These are phyloP conservation scores for Penicillium angulare DNA, from an alignment of 495 filamentous ascomycete species.

Conservation along the genomic window DNA sequence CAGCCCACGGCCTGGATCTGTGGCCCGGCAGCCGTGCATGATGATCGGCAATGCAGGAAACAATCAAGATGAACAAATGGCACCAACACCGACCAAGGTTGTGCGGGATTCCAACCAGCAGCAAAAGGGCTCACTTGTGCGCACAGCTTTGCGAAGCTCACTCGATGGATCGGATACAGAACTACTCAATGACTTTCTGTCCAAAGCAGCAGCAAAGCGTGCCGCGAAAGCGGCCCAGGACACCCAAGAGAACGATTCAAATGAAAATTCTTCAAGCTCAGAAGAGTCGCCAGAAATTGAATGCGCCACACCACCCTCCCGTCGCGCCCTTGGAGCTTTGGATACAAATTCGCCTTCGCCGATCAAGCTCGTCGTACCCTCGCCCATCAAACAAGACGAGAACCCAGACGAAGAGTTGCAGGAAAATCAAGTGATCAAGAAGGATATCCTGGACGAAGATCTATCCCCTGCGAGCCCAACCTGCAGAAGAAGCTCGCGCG, in stretches of 20 bases:
- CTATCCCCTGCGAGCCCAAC: constrained; percentile 27
- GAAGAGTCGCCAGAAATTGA: constrained; percentile 24
- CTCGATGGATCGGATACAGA: constrained; percentile 57
- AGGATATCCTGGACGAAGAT: constrained; percentile 21
- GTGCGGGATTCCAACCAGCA: constrained; percentile 28
- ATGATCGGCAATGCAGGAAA: constrained; percentile 4
- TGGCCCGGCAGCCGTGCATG: constrained; percentile 2
- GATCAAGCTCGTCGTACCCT: constrained; percentile 35
- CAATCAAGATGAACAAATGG: neutral
- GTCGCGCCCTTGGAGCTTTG: constrained; percentile 50
- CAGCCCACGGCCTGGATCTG: neutral
- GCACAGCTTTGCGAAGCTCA: constrained; percentile 43
- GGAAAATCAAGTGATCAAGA: constrained; percentile 19
- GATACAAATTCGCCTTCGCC: constrained; percentile 56
- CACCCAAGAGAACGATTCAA: constrained; percentile 16
- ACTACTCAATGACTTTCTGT: constrained; percentile 60
- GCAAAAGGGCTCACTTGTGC: constrained; percentile 38
- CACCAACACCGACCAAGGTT: constrained; percentile 11
- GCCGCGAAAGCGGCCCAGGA: constrained; percentile 46
- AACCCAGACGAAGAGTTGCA: constrained; percentile 9
- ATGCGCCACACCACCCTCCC: constrained; percentile 39
- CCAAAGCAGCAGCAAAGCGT: constrained; percentile 58
- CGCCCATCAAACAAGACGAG: constrained; percentile 28
- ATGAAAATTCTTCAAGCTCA: constrained; percentile 15
- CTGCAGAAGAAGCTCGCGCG: constrained; percentile 44